These are phyloP conservation scores for Alternaria conjuncta DNA, from an alignment of 2,329 filamentous ascomycete species.

Conservation along the genomic window DNA sequence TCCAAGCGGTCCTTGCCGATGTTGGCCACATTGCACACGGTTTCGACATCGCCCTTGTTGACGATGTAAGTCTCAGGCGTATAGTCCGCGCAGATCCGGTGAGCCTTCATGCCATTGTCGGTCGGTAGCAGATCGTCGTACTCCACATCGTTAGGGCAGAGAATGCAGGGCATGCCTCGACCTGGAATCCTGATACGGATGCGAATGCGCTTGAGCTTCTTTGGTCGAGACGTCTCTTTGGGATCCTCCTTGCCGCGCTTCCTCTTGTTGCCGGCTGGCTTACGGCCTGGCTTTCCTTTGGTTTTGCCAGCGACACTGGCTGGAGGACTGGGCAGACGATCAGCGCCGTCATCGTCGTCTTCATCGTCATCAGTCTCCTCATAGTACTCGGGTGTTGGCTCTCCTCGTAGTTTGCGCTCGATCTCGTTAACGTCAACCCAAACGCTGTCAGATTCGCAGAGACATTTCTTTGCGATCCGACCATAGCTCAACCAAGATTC, in stretches of 20 bases:
- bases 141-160: conserved; percentile 90
- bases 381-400: conserved; percentile 79
- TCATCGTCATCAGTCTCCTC: conserved; percentile 77
- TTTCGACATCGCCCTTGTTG: conserved; percentile 67
- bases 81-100: conserved; percentile 87
- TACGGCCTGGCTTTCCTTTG: conserved; percentile 71
- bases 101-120: conserved; percentile 84
- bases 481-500: conserved; percentile 96
- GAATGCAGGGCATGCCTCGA: conserved; percentile 82
- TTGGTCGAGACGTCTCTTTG: conserved; percentile 60
- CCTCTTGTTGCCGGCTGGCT: conserved; percentile 69
- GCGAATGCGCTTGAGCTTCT: conserved; percentile 75
- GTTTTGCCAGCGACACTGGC: conserved; percentile 73
- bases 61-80: conserved; percentile 91
- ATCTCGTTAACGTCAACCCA: conserved; percentile 98
- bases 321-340: conserved; percentile 77
- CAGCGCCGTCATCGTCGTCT: conserved; percentile 62
- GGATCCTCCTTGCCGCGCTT: conserved; percentile 55
- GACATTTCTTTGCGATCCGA: conserved; percentile 93
- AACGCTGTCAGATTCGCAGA: conserved; percentile 96
- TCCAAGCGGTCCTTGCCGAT: conserved; percentile 88
- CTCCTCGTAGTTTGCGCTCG: conserved; percentile 89
- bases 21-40: conserved; percentile 77
- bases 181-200: conserved; percentile 73
- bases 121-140: conserved; percentile 84